phyloP scores from a whole-genome alignment of 2,329 filamentous ascomycete genomes.

The Penicillium brasilianum region DNA sequence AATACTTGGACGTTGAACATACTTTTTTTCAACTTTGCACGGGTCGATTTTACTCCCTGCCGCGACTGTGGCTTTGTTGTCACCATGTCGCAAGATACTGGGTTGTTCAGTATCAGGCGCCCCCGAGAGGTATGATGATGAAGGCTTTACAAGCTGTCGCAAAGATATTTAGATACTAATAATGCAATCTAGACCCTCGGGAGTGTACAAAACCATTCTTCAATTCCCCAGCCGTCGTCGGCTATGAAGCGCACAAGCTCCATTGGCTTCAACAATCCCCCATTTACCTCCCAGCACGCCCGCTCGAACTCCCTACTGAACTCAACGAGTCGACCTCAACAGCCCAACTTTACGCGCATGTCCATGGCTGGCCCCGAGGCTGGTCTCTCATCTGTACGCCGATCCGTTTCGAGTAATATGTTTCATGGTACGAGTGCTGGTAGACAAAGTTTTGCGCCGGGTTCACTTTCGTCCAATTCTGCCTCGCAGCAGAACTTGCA shows the following conservation, averaged over 20 bases:
- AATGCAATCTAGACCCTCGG: constrained; percentile 69
- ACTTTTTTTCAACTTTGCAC: neutral
- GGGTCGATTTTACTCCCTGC: constrained; percentile 14
- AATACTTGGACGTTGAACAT: constrained; percentile 5
- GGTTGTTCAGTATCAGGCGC: constrained; percentile 88
- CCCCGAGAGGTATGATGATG: constrained; percentile 76
- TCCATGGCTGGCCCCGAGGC: constrained; percentile 72
- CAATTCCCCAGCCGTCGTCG: constrained; percentile 87
- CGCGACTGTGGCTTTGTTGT: constrained; percentile 36
- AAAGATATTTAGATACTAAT: constrained; percentile 24
- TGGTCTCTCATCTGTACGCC: constrained; percentile 80
- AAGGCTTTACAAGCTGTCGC: constrained; percentile 10
- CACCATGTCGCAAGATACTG: constrained; percentile 83
- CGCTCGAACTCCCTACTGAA: constrained; percentile 89
- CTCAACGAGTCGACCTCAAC: constrained; percentile 79
- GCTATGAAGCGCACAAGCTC: constrained; percentile 93
- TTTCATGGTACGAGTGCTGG: constrained; percentile 62
- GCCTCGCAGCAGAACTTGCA: constrained; percentile 62
- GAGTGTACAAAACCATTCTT: constrained; percentile 79
- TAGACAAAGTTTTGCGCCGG: constrained; percentile 75
- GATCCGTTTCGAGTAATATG: constrained; percentile 74
- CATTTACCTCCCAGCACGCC: constrained; percentile 72
- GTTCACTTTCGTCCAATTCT: constrained; percentile 57
- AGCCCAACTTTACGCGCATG: constrained; percentile 85
- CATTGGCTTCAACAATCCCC: constrained; percentile 66